Evolutionary conservation across 164 flowering plant species (phyloP).

Genomic region (Macadamia integrifolia): DNA sequence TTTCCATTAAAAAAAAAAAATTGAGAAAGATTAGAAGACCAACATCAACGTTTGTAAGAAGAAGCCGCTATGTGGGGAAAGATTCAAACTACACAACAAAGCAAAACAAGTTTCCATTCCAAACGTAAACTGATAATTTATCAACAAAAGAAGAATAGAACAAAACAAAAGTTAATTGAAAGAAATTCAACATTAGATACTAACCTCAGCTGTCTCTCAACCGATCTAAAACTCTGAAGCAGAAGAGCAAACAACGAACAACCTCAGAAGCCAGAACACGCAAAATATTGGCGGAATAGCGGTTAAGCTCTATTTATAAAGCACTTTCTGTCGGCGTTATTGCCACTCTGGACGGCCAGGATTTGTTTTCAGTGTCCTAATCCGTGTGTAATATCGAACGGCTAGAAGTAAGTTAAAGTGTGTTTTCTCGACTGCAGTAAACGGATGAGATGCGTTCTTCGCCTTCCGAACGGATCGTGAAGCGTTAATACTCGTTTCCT

Average conservation of each 20-base stretch:
- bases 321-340: background rate
- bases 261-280: background rate
- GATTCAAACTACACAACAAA: too few species aligned
- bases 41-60: too few species aligned
- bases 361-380: constrained; percentile 33
- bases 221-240: background rate
- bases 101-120: too few species aligned
- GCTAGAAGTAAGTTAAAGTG: constrained; percentile 3
- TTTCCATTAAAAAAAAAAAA: too few species aligned
- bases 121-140: too few species aligned
- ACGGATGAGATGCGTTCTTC: constrained; percentile 11
- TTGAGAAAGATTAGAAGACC: too few species aligned
- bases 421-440: constrained; percentile 16
- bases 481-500: background rate
- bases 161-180: background rate
- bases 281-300: background rate
- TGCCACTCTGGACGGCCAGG: constrained; percentile 20
- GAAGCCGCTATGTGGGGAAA: too few species aligned
- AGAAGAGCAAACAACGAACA: too few species aligned
- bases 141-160: background rate
- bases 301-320: constrained; percentile 16
- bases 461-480: constrained; percentile 9
- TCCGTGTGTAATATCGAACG: constrained; percentile 13
- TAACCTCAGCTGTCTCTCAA: background rate
- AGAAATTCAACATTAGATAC: background rate